Evolutionary conservation across 2,329 filamentous ascomycete species (phyloP), one percentile per base, ranked within the genome.

Genomic region (Hymenoscyphus repandus): DNA sequence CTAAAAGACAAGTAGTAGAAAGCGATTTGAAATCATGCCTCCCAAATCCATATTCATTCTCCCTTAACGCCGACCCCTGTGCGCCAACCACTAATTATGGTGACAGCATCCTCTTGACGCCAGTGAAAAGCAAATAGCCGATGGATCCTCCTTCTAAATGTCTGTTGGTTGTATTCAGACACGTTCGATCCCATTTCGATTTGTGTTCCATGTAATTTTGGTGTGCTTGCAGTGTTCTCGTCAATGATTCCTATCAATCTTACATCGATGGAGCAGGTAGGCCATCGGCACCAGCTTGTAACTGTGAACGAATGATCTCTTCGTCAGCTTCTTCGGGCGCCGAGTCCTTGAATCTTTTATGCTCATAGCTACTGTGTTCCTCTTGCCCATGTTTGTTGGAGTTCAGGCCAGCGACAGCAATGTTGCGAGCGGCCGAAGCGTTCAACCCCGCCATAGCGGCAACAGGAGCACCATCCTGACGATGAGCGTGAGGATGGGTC

Each of bases 301-400:
- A 62, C 58, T 81, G 78, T 6, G 59, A 58, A 38, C 75, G 69
- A 51, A 78, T 75, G 40, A 80, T 75, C 46, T 81, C 78, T 15
- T 80, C 78, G 2, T 74, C 72, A 6, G 72, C 70, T 6, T 72
- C 70, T n/a, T 60, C 60, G 5, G 71, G 69, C 6, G 57, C 57
- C 2, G 72, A 70, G 4, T 68, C 47, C 57, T 75, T 75, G 52
- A 70, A 69, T 13, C 57, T 50, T 55, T 68, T 66, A 37, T 62
- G 58, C 11, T 59, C 54, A 38, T 62, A 62, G 12, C 37, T 45
- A 11, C 38, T 41, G 15, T 54, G 53, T 7, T 60, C 58, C 41
- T 58, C 58, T 12, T 52, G 48, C 1, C 45, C 51, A 45, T 66
- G 62, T 47, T 66, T 66, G 30, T 46, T 50, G 2, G 54, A 51